Percentiles rank a stretch among this genome's conserved stretches.
Evolutionary conservation across 495 filamentous ascomycete genomes (phyloP).

Genomic region (Talaromyces nanjingensis): DNA sequence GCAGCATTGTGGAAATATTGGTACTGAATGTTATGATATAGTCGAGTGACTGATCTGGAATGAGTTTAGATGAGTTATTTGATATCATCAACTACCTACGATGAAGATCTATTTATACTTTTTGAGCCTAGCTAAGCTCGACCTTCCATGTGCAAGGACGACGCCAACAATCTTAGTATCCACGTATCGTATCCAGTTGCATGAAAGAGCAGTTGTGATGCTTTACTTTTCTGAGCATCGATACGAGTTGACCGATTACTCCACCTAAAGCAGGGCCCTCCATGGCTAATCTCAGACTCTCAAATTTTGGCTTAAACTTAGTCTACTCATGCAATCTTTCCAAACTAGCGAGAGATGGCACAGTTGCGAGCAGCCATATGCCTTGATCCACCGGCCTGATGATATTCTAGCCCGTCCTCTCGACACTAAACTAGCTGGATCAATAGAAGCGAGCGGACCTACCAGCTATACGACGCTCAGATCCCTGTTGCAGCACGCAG

Average conservation of each 20-base stretch:
- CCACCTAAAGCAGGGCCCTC: not conserved
- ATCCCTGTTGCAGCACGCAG: no score
- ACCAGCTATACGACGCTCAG: no score
- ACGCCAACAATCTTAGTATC: not conserved
- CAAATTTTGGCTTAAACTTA: no score
- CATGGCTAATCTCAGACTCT: not conserved
- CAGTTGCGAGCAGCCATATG: no score
- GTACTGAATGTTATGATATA: not conserved
- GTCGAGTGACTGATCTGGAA: not conserved
- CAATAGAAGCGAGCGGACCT: no score
- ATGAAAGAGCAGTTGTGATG: conserved; percentile 1
- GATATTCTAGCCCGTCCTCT: no score
- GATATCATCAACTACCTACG: not conserved
- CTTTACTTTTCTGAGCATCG: conserved; percentile 1
- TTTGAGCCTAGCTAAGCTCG: not conserved
- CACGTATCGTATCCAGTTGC: not conserved
- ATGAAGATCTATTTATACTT: not conserved
- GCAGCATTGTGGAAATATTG: not conserved
- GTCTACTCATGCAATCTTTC: no score
- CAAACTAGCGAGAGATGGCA: no score
- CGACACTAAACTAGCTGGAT: no score
- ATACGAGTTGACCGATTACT: conserved; percentile 5
- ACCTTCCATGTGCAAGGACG: not conserved
- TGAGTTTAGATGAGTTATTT: not conserved
- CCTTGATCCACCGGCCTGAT: no score